Percentiles rank a stretch among this genome's conserved stretches.
phyloP scores from a whole-genome alignment of 331 rosid species.

The Quercus lobata region DNA sequence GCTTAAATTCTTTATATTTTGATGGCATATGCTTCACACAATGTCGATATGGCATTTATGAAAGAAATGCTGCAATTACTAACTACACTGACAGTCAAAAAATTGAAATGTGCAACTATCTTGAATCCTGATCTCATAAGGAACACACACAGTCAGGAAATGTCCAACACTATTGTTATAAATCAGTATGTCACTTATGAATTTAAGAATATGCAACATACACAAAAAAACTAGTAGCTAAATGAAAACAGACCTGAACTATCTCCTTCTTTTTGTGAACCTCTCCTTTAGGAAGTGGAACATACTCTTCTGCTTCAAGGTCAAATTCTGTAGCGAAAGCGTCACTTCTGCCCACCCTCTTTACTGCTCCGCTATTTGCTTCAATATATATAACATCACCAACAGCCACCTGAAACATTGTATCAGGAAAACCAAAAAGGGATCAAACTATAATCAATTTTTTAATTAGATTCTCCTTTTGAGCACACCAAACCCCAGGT shows the following conservation, averaged over 20 bases:
- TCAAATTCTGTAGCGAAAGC: conserved; percentile 98
- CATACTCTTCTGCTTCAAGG: conserved; percentile 98
- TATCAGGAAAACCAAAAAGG: background rate
- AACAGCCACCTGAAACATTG: conserved; percentile 69
- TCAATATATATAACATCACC: conserved; percentile 97
- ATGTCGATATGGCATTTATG: background rate
- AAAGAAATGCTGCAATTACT: too few relatives aligned
- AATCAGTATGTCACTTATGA: conserved; percentile 2
- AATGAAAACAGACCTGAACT: conserved; percentile 62
- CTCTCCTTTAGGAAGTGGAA: conserved; percentile 99
- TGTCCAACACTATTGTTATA: background rate
- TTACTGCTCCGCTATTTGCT: conserved; percentile 97
- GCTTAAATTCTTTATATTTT: background rate
- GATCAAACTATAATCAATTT: background rate
- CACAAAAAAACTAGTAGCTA: conserved; percentile 7
- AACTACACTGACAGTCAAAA: too few relatives aligned
- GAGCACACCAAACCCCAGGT: background rate
- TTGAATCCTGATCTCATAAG: background rate
- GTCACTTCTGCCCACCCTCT: conserved; percentile 95
- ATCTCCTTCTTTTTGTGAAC: conserved; percentile 97
- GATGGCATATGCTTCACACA: background rate
- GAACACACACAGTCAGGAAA: background rate
- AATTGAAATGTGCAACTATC: background rate
- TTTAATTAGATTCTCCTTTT: background rate
- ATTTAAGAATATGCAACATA: background rate